phyloP scores from a whole-genome alignment of 108 stramenopile species.

The Nitzschia palea region DNA sequence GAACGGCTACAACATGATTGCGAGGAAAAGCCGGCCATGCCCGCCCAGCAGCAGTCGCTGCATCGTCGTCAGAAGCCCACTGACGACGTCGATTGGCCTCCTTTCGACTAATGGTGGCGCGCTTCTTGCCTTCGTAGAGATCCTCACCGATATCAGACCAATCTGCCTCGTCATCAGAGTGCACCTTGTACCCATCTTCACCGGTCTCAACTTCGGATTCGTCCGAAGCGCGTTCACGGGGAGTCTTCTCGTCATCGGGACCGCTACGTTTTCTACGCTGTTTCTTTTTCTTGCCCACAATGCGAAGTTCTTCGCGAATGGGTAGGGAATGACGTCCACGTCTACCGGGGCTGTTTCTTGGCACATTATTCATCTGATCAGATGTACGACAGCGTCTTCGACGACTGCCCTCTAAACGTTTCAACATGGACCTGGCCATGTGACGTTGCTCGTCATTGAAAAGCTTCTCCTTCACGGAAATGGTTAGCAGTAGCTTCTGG shows the following conservation, averaged over 20 bases:
- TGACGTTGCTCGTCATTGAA: slow-evolving; percentile 79
- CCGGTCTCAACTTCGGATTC: slow-evolving; percentile 42
- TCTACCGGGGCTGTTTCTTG: slow-evolving; percentile 13
- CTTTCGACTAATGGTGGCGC: slow-evolving; percentile 57
- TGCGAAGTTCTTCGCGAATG: slow-evolving; percentile 73
- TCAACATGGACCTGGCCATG: slow-evolving; percentile 58
- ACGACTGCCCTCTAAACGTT: slow-evolving; percentile 77
- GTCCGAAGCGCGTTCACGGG: slow-evolving; percentile 20
- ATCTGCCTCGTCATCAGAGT: slow-evolving; percentile 81
- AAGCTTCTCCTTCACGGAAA: slow-evolving; percentile 75
- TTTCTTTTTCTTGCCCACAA: slow-evolving; percentile 72
- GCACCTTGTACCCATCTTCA: slow-evolving; percentile 70
- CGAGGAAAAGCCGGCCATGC: slow-evolving; percentile 87
- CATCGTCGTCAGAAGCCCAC: slow-evolving; percentile 82
- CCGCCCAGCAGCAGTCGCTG: slow-evolving; percentile 69
- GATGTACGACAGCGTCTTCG: slow-evolving; percentile 73
- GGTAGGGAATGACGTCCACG: slow-evolving; percentile 23
- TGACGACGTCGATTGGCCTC: slow-evolving; percentile 77
- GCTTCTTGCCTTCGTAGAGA: slow-evolving; percentile 57
- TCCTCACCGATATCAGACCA: slow-evolving; percentile 82
- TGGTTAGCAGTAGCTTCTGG: slow-evolving; percentile 77
- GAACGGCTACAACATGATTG: slow-evolving; percentile 54
- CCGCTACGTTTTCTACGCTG: slow-evolving; percentile 42
- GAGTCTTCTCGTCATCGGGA: slow-evolving; percentile 19
- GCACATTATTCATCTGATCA: slow-evolving; percentile 22